Evolutionary conservation across 179 eudicot genomes (phyloP), one percentile per base, ranked within the genome.

Genomic region (Silene vulgaris): DNA sequence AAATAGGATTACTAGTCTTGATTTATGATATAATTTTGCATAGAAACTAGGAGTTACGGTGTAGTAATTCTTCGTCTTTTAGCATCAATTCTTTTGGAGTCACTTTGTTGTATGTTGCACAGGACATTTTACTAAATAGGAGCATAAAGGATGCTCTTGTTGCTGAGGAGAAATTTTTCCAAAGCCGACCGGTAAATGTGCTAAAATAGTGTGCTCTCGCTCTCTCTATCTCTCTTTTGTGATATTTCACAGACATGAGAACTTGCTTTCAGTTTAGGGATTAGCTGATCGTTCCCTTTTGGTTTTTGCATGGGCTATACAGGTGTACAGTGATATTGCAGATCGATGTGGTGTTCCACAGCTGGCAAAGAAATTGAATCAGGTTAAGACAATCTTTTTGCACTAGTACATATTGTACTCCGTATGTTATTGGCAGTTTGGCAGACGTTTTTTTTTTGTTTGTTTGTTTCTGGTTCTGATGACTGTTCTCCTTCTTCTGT

Each of bases 101-200:
- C 63, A 28, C 30, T 48, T 70, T 70, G 60, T 21, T 16, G 2
- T 52, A 65, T 81, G 0, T 69, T 85, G 28, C 60, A 71, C 91
- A 93, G 98, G 98, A 93, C 75, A 93, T 91, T 69, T 84, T 64
- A 77, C 77, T 71, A 26, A 90, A 86, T 57, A 86, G 89, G 74
- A 90, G 89, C 82, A 90, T 93, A 66, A 93, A 87, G 80, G 97
- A 91, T 75, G 98, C 98, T 12, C 90, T 93, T 74, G 86, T 82
- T 61, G 93, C 91, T 30, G 98, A 93, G 84, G 98, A 93, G 86
- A 90, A 84, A 78, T 93, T 91, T 79, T 93, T 93, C 72, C 90
- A 87, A 56, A 84, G 87, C 81, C 93, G 86, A 75, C 96, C 96
- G 69, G 98, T 93, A 93, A 78, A 28, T 71, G 19, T 23, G 90